A percentile compares a stretch with the other conserved stretches of the same genome.
phyloP scores from a whole-genome alignment of 2,329 filamentous ascomycete genomes.

The Epichloe brachyelytri region DNA sequence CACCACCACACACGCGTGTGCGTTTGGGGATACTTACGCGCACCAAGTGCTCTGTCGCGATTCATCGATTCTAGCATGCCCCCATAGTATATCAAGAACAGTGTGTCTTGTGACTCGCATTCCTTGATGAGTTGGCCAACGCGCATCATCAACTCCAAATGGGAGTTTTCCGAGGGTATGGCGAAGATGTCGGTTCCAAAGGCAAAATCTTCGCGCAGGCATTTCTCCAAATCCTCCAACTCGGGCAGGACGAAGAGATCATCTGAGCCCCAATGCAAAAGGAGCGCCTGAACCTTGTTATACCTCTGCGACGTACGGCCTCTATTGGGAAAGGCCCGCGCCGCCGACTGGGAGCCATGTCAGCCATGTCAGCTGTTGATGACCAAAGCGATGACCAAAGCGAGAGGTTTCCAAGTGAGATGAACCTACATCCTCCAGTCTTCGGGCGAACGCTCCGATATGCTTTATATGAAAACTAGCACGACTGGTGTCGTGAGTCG shows the following conservation, averaged over 20 bases:
- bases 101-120: constrained; percentile 39
- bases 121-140: constrained; percentile 44
- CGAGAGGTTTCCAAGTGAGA: neutral
- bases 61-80: constrained; percentile 46
- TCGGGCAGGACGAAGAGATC: constrained; percentile 46
- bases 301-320: constrained; percentile 40
- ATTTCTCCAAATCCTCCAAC: constrained; percentile 42
- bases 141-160: constrained; percentile 44
- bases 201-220: constrained; percentile 39
- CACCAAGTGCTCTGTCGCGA: constrained; percentile 49
- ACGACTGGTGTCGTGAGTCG: constrained; percentile 45
- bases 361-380: neutral
- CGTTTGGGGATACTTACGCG: constrained; percentile 28
- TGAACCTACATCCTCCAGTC: constrained; percentile 38
- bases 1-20: neutral
- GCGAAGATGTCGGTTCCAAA: constrained; percentile 45
- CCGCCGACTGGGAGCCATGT: constrained; percentile 31
- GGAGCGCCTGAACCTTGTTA: constrained; percentile 38
- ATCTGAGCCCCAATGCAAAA: constrained; percentile 45
- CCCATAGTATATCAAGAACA: constrained; percentile 49
- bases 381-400: neutral
- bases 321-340: constrained; percentile 42
- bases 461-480: constrained; percentile 46
- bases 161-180: constrained; percentile 45
- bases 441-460: constrained; percentile 39